phyloP scores from a whole-genome alignment of 345 rosid genomes.

The Lepidium sativum region DNA sequence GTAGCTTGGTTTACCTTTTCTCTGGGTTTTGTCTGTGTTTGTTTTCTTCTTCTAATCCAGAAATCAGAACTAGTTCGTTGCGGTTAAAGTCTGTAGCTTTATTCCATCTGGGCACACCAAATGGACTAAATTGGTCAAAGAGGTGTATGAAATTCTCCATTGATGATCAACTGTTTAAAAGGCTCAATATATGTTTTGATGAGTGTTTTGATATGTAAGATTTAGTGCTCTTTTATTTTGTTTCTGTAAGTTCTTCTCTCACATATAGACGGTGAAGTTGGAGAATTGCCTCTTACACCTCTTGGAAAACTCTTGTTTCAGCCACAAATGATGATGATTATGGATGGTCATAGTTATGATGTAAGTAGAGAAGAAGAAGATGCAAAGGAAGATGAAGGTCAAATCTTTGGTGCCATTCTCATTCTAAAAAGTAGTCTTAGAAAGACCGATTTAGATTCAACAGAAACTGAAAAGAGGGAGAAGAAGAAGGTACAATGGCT shows the following conservation, averaged over 20 bases:
- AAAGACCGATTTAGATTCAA: constrained; percentile 21
- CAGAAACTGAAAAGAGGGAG: constrained; percentile 1
- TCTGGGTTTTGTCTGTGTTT: constrained; percentile 1
- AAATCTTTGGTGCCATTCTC: constrained; percentile 20
- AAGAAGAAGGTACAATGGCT: constrained; percentile 73
- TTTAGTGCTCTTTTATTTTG: constrained; percentile 43
- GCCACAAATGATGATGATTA: constrained; percentile 17
- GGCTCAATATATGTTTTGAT: constrained; percentile 30
- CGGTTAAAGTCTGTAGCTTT: constrained; percentile 8
- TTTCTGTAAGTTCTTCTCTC: constrained; percentile 46
- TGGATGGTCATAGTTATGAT: constrained; percentile 18
- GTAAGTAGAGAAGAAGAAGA: constrained; percentile 27
- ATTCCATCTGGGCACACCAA: not conserved
- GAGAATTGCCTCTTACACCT: constrained; percentile 32
- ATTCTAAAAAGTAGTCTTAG: constrained; percentile 45
- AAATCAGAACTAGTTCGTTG: not conserved
- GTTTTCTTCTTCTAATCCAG: not conserved
- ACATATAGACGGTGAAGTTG: constrained; percentile 37
- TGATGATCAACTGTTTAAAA: constrained; percentile 30
- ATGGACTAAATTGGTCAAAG: constrained; percentile 3
- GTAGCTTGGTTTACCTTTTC: not conserved
- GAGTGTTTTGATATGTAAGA: constrained; percentile 63
- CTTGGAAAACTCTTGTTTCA: constrained; percentile 30
- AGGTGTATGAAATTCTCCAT: constrained; percentile 14
- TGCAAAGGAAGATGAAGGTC: constrained; percentile 18